These are phyloP conservation scores for Pelargonium cotyledonis DNA, from an alignment of 441 rosid species.

Conservation along the genomic window DNA sequence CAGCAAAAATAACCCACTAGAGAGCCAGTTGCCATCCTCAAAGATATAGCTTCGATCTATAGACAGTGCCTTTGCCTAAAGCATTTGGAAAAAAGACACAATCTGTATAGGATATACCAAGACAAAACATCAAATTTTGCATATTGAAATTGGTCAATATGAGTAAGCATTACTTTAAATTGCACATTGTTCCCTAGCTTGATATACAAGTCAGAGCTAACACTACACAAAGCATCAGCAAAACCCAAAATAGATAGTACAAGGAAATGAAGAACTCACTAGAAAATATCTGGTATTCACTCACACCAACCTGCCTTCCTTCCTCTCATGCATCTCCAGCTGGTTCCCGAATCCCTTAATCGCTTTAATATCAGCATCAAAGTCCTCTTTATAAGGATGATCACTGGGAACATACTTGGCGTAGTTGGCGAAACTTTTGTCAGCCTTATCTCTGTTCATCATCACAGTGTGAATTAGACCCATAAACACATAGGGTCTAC, in stretches of 20 bases:
- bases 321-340: slow-evolving; percentile 23
- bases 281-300: slow-evolving; percentile 23
- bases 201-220: background rate
- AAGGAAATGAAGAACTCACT: too few species aligned
- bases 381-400: slow-evolving; percentile 72
- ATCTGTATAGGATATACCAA: background rate
- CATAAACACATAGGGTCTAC: slow-evolving; percentile 77
- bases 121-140: background rate
- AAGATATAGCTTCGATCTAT: too few species aligned
- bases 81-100: too few species aligned
- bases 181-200: background rate
- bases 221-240: background rate
- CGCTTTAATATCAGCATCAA: slow-evolving; percentile 54
- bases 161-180: background rate
- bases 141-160: background rate
- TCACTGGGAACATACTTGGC: slow-evolving; percentile 63
- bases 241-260: slow-evolving; percentile 21
- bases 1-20: too few species aligned
- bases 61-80: too few species aligned
- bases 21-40: too few species aligned
- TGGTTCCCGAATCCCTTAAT: slow-evolving; percentile 48
- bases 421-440: slow-evolving; percentile 64
- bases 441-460: slow-evolving; percentile 72
- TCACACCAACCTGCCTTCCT: too few species aligned
- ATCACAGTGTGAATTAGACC: slow-evolving; percentile 65